Percentiles rank a stretch among this genome's conserved stretches.
phyloP scores from a whole-genome alignment of 2,329 filamentous ascomycete genomes.

The Penicillium sp. region DNA sequence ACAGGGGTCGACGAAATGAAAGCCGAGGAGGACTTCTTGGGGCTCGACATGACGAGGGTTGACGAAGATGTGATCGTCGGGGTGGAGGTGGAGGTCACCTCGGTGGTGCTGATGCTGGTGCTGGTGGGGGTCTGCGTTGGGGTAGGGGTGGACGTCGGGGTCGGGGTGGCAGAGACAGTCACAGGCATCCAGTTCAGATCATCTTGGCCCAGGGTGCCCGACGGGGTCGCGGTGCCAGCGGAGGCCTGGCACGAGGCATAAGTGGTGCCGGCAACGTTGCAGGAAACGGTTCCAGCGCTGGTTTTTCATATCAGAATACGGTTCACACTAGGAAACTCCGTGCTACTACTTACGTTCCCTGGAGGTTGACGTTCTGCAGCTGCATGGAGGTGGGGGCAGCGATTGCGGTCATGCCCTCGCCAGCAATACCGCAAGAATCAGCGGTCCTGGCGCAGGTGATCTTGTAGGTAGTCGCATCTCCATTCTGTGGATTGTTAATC shows the following conservation, averaged over 20 bases:
- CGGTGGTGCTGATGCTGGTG: slow-evolving; percentile 1
- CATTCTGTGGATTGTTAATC: slow-evolving; percentile 10
- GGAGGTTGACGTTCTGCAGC: slow-evolving; percentile 12
- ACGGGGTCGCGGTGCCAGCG: slow-evolving; percentile 14
- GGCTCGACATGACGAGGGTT: slow-evolving; percentile 5
- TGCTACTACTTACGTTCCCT: slow-evolving; percentile 15
- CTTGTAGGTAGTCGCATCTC: slow-evolving; percentile 20
- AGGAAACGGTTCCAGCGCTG: slow-evolving; percentile 18
- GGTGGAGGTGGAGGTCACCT: slow-evolving; percentile 6
- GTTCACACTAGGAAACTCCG: not conserved
- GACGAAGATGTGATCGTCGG: slow-evolving; percentile 8
- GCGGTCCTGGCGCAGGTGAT: slow-evolving; percentile 17
- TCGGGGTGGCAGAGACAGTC: slow-evolving; percentile 19
- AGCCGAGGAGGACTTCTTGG: slow-evolving; percentile 14
- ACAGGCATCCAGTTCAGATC: slow-evolving; percentile 23
- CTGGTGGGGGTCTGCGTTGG: slow-evolving; percentile 12
- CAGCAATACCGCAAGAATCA: slow-evolving; percentile 16
- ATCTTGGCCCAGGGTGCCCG: slow-evolving; percentile 12
- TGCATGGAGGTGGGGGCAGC: slow-evolving; percentile 17
- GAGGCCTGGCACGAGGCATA: slow-evolving; percentile 20
- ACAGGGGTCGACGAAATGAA: slow-evolving; percentile 12
- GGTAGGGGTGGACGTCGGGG: slow-evolving; percentile 16
- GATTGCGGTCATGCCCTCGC: slow-evolving; percentile 18
- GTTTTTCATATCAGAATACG: not conserved
- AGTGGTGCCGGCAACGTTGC: slow-evolving; percentile 22